Percentiles rank a stretch among this genome's conserved stretches.
Evolutionary conservation across 192 early-diverging fungal genomes (phyloP).

Genomic region (Entophlyctis helioformis): DNA sequence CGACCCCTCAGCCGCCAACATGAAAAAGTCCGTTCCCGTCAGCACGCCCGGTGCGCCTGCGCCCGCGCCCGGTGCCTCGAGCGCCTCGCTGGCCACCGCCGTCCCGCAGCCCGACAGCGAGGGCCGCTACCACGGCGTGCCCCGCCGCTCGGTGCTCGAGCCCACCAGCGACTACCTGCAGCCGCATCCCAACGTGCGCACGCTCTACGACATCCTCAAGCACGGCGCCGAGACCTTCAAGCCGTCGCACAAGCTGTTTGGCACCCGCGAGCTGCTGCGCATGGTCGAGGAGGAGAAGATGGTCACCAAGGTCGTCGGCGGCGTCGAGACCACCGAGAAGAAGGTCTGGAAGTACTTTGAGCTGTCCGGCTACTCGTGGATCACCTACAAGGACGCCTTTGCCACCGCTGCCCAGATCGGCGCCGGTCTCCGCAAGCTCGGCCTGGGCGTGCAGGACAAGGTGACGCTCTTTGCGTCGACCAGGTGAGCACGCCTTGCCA

Average conservation of each 20-base stretch:
- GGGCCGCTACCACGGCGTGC: no score
- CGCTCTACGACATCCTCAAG: constrained; percentile 60
- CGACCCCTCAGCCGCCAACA: no score
- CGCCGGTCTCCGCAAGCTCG: constrained; percentile 60
- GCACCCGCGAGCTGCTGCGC: constrained; percentile 52
- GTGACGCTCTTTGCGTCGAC: constrained; percentile 33
- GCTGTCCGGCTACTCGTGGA: constrained; percentile 68
- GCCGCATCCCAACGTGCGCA: constrained; percentile 31
- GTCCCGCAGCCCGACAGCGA: no score
- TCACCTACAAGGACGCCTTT: constrained; percentile 59
- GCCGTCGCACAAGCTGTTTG: constrained; percentile 52
- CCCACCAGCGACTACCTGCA: no score
- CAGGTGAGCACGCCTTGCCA: not conserved
- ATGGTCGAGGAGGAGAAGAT: constrained; percentile 67
- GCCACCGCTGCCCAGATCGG: constrained; percentile 45
- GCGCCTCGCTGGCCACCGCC: no score
- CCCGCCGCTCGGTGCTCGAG: no score
- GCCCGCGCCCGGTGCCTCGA: no score
- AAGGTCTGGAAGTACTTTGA: constrained; percentile 80
- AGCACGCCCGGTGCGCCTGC: no score
- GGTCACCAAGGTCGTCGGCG: constrained; percentile 41
- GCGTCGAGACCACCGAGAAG: constrained; percentile 44
- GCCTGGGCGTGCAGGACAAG: constrained; percentile 29
- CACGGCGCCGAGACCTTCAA: constrained; percentile 41
- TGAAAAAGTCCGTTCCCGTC: no score